phyloP scores from a whole-genome alignment of 495 filamentous ascomycete genomes.

The Aspergillus coremiiformis region DNA sequence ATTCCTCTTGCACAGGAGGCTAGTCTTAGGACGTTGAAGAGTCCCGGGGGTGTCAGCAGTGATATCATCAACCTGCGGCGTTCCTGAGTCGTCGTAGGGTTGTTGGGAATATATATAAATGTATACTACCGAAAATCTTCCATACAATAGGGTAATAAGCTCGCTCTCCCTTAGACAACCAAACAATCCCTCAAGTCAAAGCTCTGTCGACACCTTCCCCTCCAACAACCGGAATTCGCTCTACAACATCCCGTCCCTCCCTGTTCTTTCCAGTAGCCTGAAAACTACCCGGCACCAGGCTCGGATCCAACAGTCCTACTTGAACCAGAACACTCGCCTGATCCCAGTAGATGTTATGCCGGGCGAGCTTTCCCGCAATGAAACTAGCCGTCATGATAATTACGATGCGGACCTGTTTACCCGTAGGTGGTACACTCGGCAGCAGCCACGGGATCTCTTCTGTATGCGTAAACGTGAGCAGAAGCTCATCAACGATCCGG shows the following conservation, averaged over 20 bases:
- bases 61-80: slow-evolving; percentile 17
- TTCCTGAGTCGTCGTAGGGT: not conserved
- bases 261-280: slow-evolving; percentile 26
- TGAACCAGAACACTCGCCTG: slow-evolving; percentile 74
- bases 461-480: slow-evolving; percentile 59
- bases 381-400: slow-evolving; percentile 67
- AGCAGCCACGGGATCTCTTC: slow-evolving; percentile 69
- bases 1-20: slow-evolving; percentile 58
- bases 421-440: slow-evolving; percentile 64
- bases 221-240: slow-evolving; percentile 20
- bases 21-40: slow-evolving; percentile 66
- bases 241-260: slow-evolving; percentile 14
- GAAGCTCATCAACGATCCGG: slow-evolving; percentile 52
- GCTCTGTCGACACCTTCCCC: slow-evolving; percentile 11
- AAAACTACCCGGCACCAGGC: slow-evolving; percentile 37
- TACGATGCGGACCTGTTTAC: slow-evolving; percentile 55
- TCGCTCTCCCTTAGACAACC: too few species aligned
- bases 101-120: not conserved
- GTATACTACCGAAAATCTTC: not conserved
- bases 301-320: slow-evolving; percentile 62
- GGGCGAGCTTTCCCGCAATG: slow-evolving; percentile 62
- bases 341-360: slow-evolving; percentile 81
- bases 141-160: not conserved
- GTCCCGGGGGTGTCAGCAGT: slow-evolving; percentile 59
- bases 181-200: slow-evolving; percentile 3